Conservation (phyloP, 176 grass and related monocot species). For the Aechmea fasciata region DNA sequence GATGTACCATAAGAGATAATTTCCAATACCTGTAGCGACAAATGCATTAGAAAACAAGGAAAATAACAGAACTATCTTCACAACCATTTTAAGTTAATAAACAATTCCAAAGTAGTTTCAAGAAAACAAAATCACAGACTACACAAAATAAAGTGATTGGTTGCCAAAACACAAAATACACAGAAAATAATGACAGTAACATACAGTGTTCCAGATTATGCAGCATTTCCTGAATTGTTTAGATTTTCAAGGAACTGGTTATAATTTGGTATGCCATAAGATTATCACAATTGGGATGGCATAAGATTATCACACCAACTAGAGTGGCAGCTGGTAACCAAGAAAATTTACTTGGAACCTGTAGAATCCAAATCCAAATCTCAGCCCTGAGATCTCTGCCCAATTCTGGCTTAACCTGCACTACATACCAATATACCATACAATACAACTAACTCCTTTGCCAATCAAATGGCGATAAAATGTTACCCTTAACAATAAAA, state of each 20-base stretch:
- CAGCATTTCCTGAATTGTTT: not conserved
- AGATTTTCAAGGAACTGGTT: too few relatives aligned
- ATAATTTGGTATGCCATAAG: not conserved
- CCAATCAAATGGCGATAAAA: too few relatives aligned
- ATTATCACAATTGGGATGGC: not conserved
- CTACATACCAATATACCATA: too few relatives aligned
- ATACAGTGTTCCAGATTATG: not conserved
- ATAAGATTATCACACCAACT: not conserved
- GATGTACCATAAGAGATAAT: constrained; percentile 89
- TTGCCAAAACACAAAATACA: not conserved
- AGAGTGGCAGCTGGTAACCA: not conserved
- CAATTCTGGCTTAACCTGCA: too few relatives aligned
- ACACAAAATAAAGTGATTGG: not conserved
- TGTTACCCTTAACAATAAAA: too few relatives aligned
- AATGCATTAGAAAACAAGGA: constrained; percentile 6
- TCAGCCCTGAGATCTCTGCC: too few relatives aligned
- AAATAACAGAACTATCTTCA: not conserved
- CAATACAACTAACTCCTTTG: too few relatives aligned
- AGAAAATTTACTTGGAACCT: too few relatives aligned
- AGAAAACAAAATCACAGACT: not conserved
- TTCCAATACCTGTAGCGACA: constrained; percentile 85
- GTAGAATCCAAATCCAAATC: too few relatives aligned
- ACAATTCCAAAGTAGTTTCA: not conserved
- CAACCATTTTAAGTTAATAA: not conserved
- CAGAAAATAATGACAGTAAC: not conserved